Evolutionary conservation across 2,329 filamentous ascomycete genomes (phyloP).

Genomic region (Fusarium nematophilum): DNA sequence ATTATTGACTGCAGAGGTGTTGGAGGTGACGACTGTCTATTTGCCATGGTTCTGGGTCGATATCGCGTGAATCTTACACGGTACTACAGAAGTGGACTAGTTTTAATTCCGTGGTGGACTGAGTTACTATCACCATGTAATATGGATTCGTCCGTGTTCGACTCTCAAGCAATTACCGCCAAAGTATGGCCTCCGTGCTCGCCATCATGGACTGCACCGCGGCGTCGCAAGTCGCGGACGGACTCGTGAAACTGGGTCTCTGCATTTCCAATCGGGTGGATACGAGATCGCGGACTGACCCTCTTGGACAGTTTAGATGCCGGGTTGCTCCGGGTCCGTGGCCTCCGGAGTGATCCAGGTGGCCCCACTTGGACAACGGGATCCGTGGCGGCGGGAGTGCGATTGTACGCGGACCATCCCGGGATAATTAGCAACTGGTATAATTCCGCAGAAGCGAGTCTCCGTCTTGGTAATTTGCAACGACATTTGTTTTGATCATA

Average conservation of each 20-base stretch:
- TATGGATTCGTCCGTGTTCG: too few species aligned
- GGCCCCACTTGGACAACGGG: background rate
- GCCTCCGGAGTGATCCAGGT: background rate
- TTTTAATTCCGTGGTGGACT: too few species aligned
- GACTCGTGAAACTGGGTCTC: too few species aligned
- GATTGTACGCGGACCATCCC: too few species aligned
- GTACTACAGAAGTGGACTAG: background rate
- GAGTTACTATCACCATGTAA: too few species aligned
- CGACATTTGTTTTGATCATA: background rate
- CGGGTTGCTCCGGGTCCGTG: background rate
- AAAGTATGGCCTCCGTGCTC: too few species aligned
- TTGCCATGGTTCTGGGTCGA: background rate
- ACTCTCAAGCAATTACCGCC: too few species aligned
- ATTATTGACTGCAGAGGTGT: slow-evolving; percentile 14
- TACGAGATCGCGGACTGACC: background rate
- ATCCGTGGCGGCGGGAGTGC: background rate
- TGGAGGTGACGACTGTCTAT: too few species aligned
- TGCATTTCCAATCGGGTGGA: too few species aligned
- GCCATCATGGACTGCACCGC: too few species aligned
- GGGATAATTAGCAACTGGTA: too few species aligned
- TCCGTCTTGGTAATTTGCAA: background rate
- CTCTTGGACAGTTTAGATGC: background rate
- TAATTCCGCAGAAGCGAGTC: background rate
- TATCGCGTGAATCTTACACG: background rate
- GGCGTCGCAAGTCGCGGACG: background rate